Base-by-base conservation (phyloP, 495 filamentous ascomycete genomes). In the Echria macrotheca region DNA sequence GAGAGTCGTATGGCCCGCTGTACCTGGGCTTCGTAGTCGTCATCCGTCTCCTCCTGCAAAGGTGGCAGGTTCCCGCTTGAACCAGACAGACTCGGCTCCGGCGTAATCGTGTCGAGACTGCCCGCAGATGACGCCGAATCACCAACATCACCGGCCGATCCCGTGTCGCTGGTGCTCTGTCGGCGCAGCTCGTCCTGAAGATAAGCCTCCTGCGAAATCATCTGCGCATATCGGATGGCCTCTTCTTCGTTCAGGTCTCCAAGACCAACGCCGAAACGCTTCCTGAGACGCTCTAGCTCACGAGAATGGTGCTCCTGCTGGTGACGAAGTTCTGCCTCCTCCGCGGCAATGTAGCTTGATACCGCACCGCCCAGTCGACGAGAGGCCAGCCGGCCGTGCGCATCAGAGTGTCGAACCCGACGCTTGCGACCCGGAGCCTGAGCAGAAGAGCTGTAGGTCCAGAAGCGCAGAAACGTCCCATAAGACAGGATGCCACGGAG, bases 401-500 rank as follows among this genome's bases (percentile, higher is more conserved):
- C 57, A 42, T 74, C 69, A 1, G 66, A 63, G 44, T 72, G 71
- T 8, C 72, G 69, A 18, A 61, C 52, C 10, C 65, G 72, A 0
- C 75, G 72, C 55, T 73, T 75, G 3, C 70, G 69, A 36, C 75
- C 67, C 11, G 67, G 45, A 1, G 55, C 28, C 24, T 71, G 68
- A n/a, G 56, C 58, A 0, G 66, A 70, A 3, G 90, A 91, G 60
- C 87, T 95, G 62, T 95, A 96, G 14, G 85, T 83, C 93, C 93
- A 98, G 62, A 90, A 96, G 26, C 88, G 84, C 7, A 98, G 69
- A 61, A 91, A 84, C 0, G 84, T 86, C 29, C 94, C 93, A 24
- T 95, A 77, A 0, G 91, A 83, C 7, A 96, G 86, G 63, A 91
- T 84, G 31, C 93, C 93, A n/a, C 91, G 82, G n/a, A 98, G 80